phyloP scores from a whole-genome alignment of 306 rosid genomes.

The Prunus kanzakura region DNA sequence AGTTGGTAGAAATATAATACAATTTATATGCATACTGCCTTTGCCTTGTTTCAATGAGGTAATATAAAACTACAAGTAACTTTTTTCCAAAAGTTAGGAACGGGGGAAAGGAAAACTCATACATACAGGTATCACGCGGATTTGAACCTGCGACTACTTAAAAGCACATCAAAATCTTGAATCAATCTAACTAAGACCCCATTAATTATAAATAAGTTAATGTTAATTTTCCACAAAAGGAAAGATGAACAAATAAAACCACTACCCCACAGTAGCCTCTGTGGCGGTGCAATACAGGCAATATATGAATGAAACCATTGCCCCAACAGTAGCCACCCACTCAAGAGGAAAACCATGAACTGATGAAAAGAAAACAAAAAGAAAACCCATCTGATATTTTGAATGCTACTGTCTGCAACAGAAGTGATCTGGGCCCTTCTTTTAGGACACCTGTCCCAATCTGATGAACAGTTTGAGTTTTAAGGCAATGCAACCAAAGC shows the following conservation, averaged over 20 bases:
- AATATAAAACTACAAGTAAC: not conserved
- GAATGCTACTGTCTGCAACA: slow-evolving; percentile 4
- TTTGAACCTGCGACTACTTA: accelerated
- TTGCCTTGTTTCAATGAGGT: not conserved
- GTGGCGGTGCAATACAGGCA: not conserved
- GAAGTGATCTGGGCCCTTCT: slow-evolving; percentile 8
- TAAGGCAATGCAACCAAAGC: not conserved
- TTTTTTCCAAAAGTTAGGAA: too few relatives aligned
- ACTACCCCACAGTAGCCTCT: too few relatives aligned
- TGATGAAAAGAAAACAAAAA: too few relatives aligned
- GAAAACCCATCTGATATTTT: not conserved
- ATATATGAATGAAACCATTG: not conserved
- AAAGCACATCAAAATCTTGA: accelerated
- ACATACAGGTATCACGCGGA: too few relatives aligned
- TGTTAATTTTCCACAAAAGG: not conserved
- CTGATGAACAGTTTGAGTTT: not conserved
- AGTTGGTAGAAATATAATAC: too few relatives aligned
- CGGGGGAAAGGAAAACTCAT: accelerated
- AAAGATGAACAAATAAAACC: not conserved
- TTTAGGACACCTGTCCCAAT: slow-evolving; percentile 13
- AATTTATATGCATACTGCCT: too few relatives aligned
- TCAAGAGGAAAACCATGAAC: slow-evolving; percentile 17
- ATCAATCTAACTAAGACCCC: accelerated
- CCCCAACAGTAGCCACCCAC: slow-evolving; percentile 6
- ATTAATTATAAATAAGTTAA: too few relatives aligned